Evolutionary conservation across 345 rosid species (phyloP).

Genomic region (Melaleuca alternifolia): DNA sequence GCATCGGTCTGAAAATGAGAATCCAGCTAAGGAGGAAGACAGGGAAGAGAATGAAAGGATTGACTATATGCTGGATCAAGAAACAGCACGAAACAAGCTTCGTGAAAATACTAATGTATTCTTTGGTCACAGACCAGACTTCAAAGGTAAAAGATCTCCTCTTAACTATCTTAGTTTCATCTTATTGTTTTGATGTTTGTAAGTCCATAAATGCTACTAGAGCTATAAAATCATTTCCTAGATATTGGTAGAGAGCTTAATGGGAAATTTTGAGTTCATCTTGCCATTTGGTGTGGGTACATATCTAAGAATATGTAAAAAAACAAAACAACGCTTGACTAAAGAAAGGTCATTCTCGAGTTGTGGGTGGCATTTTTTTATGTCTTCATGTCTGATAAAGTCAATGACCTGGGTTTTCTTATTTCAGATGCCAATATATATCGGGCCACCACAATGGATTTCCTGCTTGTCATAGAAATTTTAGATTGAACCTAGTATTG

Average conservation of each 20-base stretch:
- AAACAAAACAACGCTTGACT: not conserved
- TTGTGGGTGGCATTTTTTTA: not conserved
- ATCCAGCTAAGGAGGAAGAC: constrained; percentile 5
- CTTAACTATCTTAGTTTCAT: not conserved
- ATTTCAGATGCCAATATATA: not conserved
- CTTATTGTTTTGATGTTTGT: not conserved
- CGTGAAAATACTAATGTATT: constrained; percentile 2
- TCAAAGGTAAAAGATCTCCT: constrained; percentile 20
- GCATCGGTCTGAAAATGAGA: constrained; percentile 24
- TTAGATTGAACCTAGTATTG: not conserved
- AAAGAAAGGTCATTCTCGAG: not conserved
- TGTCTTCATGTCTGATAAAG: not conserved
- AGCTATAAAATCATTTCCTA: not conserved
- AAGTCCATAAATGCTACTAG: not conserved
- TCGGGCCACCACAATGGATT: not conserved
- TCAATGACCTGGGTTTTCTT: not conserved
- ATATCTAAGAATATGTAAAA: not conserved
- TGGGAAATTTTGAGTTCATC: not conserved
- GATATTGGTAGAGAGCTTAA: not conserved
- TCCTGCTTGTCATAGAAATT: not conserved
- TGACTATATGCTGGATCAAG: not conserved
- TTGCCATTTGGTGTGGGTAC: not conserved
- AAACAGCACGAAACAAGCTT: not conserved
- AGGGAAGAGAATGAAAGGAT: not conserved
- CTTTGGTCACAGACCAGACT: constrained; percentile 34